Percentiles rank a stretch among this genome's conserved stretches.
phyloP scores from a whole-genome alignment of 345 rosid genomes.

The Gossypium longicalyx region DNA sequence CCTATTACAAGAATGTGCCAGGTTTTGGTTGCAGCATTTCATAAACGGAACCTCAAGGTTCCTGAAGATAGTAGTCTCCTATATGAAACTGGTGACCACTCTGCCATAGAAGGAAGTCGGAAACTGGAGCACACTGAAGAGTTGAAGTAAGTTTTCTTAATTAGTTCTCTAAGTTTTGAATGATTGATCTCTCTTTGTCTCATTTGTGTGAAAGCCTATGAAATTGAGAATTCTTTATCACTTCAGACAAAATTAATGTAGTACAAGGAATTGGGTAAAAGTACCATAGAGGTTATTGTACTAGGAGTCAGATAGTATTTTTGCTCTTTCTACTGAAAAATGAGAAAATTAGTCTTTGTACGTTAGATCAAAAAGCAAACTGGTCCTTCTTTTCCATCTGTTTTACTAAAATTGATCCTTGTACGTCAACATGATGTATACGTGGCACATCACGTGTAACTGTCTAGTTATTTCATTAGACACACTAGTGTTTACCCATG shows the following conservation, averaged over 20 bases:
- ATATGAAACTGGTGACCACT: slow-evolving; percentile 63
- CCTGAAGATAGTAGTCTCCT: slow-evolving; percentile 60
- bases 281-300: too few species aligned
- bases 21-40: slow-evolving; percentile 74
- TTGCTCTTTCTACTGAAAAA: too few species aligned
- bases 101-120: slow-evolving; percentile 67
- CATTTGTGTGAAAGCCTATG: background rate
- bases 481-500: too few species aligned
- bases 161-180: background rate
- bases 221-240: background rate
- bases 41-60: slow-evolving; percentile 46
- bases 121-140: slow-evolving; percentile 71
- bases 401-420: too few species aligned
- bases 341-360: too few species aligned
- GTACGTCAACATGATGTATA: too few species aligned
- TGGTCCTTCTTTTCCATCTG: too few species aligned
- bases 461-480: too few species aligned
- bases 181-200: background rate
- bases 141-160: slow-evolving; percentile 37
- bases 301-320: too few species aligned
- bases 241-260: background rate
- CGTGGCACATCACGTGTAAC: too few species aligned
- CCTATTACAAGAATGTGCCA: slow-evolving; percentile 79
- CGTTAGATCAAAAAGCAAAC: too few species aligned
- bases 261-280: background rate